Conservation (phyloP, 139 green algal species). For the Chlamydomonas schloesseri region DNA sequence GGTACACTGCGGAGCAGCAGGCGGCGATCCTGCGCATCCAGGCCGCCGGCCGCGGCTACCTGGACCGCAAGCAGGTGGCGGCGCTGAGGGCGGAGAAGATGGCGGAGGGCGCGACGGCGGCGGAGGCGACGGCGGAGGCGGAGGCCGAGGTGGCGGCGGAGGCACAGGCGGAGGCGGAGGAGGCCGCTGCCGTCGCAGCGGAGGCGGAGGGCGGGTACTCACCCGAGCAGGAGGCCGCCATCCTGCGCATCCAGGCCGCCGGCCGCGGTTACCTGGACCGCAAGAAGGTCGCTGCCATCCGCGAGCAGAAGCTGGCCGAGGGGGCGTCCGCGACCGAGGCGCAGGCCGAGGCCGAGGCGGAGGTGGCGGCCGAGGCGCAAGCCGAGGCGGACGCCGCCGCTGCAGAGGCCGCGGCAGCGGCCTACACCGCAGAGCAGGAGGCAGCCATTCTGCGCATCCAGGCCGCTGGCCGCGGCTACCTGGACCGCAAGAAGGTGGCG, state of each 20-base stretch:
- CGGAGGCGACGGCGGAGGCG: background rate
- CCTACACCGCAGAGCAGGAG: background rate
- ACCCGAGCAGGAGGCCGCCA: background rate
- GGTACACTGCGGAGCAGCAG: conserved; percentile 18
- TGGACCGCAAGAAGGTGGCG: background rate
- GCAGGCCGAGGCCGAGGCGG: background rate
- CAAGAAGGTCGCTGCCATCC: conserved; percentile 9
- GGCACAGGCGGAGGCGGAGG: background rate
- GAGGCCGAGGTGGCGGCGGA: background rate
- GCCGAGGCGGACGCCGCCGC: background rate
- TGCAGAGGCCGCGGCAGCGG: background rate
- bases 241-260: conserved; percentile 18
- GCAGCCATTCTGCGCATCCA: background rate
- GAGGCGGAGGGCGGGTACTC: background rate
- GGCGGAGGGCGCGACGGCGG: background rate
- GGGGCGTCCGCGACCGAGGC: background rate
- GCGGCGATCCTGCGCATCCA: background rate
- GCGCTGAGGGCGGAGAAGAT: background rate
- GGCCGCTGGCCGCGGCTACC: background rate
- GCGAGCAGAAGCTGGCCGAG: background rate
- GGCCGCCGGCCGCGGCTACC: background rate
- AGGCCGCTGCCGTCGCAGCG: background rate
- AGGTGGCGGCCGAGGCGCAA: background rate
- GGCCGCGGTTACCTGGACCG: conserved; percentile 22
- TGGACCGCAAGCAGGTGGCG: conserved; percentile 12